Evolutionary conservation across 1,139 yeast species (phyloP).

Genomic region (Kodamaea sp.): DNA sequence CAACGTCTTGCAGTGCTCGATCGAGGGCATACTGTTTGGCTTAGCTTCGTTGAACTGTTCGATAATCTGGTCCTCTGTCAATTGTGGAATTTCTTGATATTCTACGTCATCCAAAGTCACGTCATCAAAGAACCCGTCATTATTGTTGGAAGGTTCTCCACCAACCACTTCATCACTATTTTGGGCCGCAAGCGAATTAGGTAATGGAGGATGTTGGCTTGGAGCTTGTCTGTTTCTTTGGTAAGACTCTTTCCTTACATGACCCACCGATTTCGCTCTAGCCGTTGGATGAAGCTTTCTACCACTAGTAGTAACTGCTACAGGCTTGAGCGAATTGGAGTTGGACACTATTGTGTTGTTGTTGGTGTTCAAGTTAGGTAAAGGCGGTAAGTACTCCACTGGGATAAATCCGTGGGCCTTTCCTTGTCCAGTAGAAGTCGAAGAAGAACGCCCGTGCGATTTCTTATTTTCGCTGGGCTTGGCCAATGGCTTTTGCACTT

Average conservation of each 20-base stretch:
- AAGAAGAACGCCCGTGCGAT: conserved; percentile 28
- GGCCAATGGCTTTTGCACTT: conserved; percentile 3
- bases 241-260: conserved; percentile 64
- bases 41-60: conserved; percentile 70
- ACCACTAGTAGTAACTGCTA: conserved; percentile 8
- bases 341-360: conserved; percentile 3
- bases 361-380: conserved; percentile 39
- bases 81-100: conserved; percentile 36
- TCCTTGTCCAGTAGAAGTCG: conserved; percentile 25
- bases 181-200: conserved; percentile 45
- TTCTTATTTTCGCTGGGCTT: conserved; percentile 4
- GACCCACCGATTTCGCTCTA: conserved; percentile 80
- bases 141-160: conserved; percentile 7
- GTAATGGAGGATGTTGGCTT: conserved; percentile 51
- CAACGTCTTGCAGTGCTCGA: conserved; percentile 88
- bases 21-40: conserved; percentile 86
- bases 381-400: conserved; percentile 51
- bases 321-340: conserved; percentile 6
- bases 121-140: conserved; percentile 67
- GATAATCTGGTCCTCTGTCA: conserved; percentile 65
- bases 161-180: conserved; percentile 43
- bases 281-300: conserved; percentile 71
- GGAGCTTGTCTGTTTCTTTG: conserved; percentile 21
- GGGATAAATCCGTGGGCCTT: conserved; percentile 47
- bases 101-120: conserved; percentile 52